Conservation (phyloP, 2,329 filamentous ascomycete genomes). For the Hirsutella minnesotensis region DNA sequence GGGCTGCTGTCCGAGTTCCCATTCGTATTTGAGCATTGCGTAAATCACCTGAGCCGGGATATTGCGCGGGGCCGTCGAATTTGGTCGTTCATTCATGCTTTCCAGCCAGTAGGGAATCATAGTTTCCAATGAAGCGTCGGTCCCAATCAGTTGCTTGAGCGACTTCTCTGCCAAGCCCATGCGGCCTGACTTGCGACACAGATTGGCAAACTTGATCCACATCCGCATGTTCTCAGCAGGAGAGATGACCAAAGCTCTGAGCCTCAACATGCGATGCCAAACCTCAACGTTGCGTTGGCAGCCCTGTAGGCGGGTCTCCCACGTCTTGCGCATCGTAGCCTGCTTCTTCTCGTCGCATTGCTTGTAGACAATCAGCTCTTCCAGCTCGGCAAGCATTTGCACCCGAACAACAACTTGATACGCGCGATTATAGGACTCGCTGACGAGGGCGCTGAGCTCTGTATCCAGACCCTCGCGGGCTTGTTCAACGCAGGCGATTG, state of each 20-base stretch:
- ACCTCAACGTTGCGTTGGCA: conserved; percentile 96
- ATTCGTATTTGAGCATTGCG: conserved; percentile 94
- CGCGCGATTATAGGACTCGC: conserved; percentile 93
- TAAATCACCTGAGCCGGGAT: conserved; percentile 75
- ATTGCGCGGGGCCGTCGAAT: conserved; percentile 22
- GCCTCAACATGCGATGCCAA: conserved; percentile 96
- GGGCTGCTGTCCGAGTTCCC: conserved; percentile 66
- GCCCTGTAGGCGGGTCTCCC: conserved; percentile 89
- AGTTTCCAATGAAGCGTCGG: conserved; percentile 48
- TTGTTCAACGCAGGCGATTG: conserved; percentile 78
- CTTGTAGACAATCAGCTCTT: conserved; percentile 97
- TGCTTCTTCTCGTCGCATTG: conserved; percentile 84
- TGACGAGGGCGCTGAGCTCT: conserved; percentile 89
- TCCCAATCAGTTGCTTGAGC: conserved; percentile 76
- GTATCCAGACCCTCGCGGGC: conserved; percentile 90
- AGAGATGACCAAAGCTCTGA: conserved; percentile 81
- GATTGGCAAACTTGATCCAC: conserved; percentile 99
- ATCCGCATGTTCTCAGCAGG: conserved; percentile 94
- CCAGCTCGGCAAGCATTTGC: conserved; percentile 96
- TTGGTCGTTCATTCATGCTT: conserved; percentile 11
- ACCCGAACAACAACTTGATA: conserved; percentile 97
- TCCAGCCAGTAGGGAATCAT: conserved; percentile 50
- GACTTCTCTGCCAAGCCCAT: conserved; percentile 94
- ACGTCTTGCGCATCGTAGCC: conserved; percentile 81
- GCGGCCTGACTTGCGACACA: conserved; percentile 91